These are phyloP conservation scores for Candida morakotiae DNA, from an alignment of 805 yeast genomes.

Conservation along the genomic window DNA sequence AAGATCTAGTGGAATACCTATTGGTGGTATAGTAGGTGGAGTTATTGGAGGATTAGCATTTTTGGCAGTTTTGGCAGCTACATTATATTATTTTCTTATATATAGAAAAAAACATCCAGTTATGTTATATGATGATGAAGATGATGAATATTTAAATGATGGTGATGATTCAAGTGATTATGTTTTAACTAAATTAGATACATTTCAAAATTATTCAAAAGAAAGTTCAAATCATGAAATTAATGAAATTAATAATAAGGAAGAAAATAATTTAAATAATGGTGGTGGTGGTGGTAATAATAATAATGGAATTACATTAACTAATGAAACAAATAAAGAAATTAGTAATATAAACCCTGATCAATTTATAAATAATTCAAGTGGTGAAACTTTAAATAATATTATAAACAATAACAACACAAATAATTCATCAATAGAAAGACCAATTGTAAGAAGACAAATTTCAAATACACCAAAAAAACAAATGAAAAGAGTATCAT, in stretches of 20 bases:
- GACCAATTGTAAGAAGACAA: constrained; percentile 4
- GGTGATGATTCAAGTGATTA: constrained; percentile 13
- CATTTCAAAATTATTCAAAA: neutral
- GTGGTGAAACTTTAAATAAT: constrained; percentile 1
- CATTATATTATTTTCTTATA: constrained; percentile 22
- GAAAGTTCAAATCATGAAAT: neutral
- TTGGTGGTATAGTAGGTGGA: constrained; percentile 42
- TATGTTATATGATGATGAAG: constrained; percentile 19
- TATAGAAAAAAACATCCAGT: constrained; percentile 31
- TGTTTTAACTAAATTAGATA: constrained; percentile 1
- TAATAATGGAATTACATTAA: neutral
- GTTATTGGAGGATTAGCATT: constrained; percentile 35
- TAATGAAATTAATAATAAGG: neutral
- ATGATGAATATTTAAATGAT: constrained; percentile 15
- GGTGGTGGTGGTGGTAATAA: neutral
- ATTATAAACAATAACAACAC: neutral
- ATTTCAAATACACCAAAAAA: neutral
- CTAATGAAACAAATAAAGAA: neutral
- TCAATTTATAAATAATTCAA: neutral
- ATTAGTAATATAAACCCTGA: neutral
- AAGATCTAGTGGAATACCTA: constrained; percentile 11
- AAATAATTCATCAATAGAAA: neutral
- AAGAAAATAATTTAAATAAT: neutral
- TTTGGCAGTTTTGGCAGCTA: constrained; percentile 19
- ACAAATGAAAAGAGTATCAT: constrained; percentile 25